Conservation (phyloP, 495 filamentous ascomycete species). For the Hyaloscypha bicolor region DNA sequence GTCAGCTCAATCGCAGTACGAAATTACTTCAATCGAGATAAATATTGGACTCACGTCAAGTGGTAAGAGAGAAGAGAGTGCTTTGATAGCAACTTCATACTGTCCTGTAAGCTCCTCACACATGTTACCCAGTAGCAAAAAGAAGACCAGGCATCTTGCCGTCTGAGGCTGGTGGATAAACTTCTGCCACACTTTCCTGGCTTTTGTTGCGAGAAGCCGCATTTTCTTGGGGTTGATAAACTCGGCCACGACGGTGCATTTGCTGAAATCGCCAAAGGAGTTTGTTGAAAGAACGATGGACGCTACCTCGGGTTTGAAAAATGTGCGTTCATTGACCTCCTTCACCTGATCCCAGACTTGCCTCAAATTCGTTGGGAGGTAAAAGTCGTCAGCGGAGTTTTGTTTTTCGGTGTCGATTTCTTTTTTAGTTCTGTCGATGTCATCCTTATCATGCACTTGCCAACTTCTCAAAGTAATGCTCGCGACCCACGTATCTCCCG, state of each 20-base stretch:
- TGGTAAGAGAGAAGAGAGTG: neutral
- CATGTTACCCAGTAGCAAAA: neutral
- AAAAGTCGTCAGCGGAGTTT: neutral
- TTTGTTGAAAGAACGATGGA: conserved; percentile 1
- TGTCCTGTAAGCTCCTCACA: neutral
- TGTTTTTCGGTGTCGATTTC: neutral
- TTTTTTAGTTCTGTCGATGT: neutral
- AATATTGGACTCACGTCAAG: neutral
- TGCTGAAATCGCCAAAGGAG: conserved; percentile 4
- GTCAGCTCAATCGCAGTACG: neutral
- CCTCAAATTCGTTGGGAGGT: neutral
- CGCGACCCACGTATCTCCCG: neutral
- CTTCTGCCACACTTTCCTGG: neutral
- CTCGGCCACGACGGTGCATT: neutral
- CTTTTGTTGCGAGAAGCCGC: neutral
- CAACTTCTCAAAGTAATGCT: conserved; percentile 3
- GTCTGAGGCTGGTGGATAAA: conserved; percentile 3
- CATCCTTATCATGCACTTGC: neutral
- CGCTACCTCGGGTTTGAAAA: neutral
- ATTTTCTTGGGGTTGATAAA: neutral
- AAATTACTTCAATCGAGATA: neutral
- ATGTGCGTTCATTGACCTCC: neutral
- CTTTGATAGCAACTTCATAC: neutral
- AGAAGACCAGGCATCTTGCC: conserved; percentile 5
- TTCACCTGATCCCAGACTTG: neutral